phyloP scores from a whole-genome alignment of 345 rosid genomes.

The Salix exigua region DNA sequence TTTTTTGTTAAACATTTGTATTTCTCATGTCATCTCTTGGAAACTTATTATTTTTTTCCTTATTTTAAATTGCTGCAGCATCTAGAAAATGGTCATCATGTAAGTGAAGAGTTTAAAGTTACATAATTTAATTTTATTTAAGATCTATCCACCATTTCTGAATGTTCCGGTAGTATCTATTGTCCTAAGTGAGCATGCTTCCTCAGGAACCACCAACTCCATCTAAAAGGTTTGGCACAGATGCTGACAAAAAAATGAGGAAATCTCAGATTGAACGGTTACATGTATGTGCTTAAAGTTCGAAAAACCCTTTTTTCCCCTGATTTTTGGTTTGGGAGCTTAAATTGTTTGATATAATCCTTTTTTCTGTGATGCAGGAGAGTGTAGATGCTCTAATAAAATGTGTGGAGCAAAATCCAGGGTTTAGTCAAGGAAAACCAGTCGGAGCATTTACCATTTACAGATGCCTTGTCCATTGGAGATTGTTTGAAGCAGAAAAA shows the following conservation, averaged over 20 bases:
- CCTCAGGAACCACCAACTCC: constrained; percentile 57
- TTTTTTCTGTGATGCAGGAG: constrained; percentile 53
- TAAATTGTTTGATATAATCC: constrained; percentile 8
- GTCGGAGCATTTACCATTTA: constrained; percentile 94
- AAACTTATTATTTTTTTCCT: background rate
- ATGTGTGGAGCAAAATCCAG: constrained; percentile 64
- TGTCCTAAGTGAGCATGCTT: constrained; percentile 4
- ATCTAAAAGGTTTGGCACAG: constrained; percentile 59
- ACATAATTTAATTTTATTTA: constrained; percentile 28
- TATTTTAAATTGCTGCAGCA: constrained; percentile 43
- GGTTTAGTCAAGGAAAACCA: constrained; percentile 79
- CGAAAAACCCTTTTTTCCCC: background rate
- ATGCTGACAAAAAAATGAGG: constrained; percentile 57
- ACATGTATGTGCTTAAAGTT: constrained; percentile 47
- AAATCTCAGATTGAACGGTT: constrained; percentile 70
- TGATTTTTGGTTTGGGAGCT: constrained; percentile 1
- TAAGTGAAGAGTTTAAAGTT: constrained; percentile 38
- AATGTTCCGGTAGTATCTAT: constrained; percentile 5
- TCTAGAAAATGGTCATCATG: constrained; percentile 76
- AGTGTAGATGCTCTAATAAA: constrained; percentile 71
- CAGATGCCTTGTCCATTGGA: constrained; percentile 95
- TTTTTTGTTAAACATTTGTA: background rate
- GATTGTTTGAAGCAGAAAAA: constrained; percentile 91
- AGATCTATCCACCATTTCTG: background rate
- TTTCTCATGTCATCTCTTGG: background rate